Conservation (phyloP, 352 stramenopile genomes). For the Phytopythium chamaehyphon region DNA sequence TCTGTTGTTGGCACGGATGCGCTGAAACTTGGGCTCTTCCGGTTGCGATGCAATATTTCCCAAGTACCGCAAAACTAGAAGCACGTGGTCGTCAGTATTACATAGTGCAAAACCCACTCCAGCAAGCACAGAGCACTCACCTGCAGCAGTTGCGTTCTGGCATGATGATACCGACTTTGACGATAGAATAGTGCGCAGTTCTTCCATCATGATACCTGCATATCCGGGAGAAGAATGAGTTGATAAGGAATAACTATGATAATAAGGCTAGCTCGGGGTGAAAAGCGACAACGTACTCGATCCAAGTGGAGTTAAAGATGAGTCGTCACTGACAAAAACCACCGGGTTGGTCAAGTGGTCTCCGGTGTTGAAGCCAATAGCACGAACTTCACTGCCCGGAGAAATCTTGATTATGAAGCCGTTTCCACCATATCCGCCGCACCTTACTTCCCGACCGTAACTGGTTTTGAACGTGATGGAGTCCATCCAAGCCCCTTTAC, state of each 20-base stretch:
- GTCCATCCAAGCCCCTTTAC: slow-evolving; percentile 78
- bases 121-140: slow-evolving; percentile 7
- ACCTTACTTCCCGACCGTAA: slow-evolving; percentile 50
- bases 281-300: slow-evolving; percentile 15
- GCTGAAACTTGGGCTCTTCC: slow-evolving; percentile 57
- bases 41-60: slow-evolving; percentile 57
- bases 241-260: background rate
- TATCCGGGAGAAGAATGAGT: background rate
- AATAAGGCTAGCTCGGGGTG: slow-evolving; percentile 1
- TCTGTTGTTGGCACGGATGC: slow-evolving; percentile 68
- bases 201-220: slow-evolving; percentile 19
- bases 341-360: slow-evolving; percentile 60
- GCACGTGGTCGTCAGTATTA: background rate
- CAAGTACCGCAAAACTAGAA: slow-evolving; percentile 55
- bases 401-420: slow-evolving; percentile 40
- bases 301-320: slow-evolving; percentile 6
- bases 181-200: slow-evolving; percentile 16
- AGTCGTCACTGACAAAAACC: slow-evolving; percentile 37
- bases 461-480: slow-evolving; percentile 57
- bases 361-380: slow-evolving; percentile 52
- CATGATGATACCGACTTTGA: slow-evolving; percentile 10
- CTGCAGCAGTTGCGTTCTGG: slow-evolving; percentile 27
- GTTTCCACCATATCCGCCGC: slow-evolving; percentile 54
- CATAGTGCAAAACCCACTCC: background rate
- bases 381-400: slow-evolving; percentile 43